Percentiles rank a stretch among this genome's conserved stretches.
Evolutionary conservation across 495 filamentous ascomycete species (phyloP).

Genomic region (Xylaria nigripes): DNA sequence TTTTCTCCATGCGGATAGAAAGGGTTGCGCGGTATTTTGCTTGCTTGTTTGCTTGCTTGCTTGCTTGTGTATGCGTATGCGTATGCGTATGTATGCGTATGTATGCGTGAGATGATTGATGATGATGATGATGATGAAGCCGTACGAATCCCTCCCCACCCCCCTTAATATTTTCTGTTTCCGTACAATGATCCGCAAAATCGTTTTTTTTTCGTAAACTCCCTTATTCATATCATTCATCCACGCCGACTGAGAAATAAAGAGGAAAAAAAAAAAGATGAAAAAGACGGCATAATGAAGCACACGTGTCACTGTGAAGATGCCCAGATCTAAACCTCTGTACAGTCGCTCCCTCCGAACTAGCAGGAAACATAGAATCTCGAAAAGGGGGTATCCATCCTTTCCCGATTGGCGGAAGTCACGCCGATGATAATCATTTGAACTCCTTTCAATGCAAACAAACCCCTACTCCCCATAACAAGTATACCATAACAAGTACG

Average conservation of each 20-base stretch:
- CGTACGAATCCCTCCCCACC: too few species aligned
- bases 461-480: neutral
- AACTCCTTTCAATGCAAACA: conserved; percentile 12
- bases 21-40: too few species aligned
- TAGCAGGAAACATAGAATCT: neutral
- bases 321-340: neutral
- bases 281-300: neutral
- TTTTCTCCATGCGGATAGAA: too few species aligned
- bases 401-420: neutral
- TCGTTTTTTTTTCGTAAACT: too few species aligned
- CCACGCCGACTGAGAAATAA: neutral
- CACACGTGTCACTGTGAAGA: neutral
- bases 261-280: neutral
- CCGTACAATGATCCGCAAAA: too few species aligned
- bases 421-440: neutral
- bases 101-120: too few species aligned
- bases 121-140: too few species aligned
- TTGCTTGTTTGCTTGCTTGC: too few species aligned
- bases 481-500: neutral
- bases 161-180: too few species aligned
- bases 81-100: too few species aligned
- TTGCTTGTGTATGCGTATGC: too few species aligned
- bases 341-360: neutral
- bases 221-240: too few species aligned
- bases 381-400: conserved; percentile 10